Conservation (phyloP, 768 basidiomycete species). For the Pisolithus orientalis region DNA sequence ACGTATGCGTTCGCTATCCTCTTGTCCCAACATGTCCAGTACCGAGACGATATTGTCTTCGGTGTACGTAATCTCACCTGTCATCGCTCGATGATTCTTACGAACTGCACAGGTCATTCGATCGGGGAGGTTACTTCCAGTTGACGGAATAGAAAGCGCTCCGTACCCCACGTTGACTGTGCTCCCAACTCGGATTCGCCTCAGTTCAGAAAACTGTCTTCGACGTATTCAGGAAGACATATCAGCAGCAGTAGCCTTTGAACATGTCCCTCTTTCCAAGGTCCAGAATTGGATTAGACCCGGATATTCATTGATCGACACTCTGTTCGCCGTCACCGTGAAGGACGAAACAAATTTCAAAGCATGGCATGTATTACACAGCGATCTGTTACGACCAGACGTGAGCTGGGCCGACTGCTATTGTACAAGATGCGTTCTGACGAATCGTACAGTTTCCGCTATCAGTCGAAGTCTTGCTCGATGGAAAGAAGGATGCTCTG, state of each 20-base stretch:
- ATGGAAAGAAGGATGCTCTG: conserved; percentile 12
- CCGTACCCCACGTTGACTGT: conserved; percentile 23
- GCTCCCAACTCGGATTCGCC: conserved; percentile 22
- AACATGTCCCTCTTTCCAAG: conserved; percentile 24
- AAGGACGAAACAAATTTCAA: conserved; percentile 16
- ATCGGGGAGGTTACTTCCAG: conserved; percentile 23
- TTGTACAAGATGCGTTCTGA: not conserved
- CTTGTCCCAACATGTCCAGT: conserved; percentile 17
- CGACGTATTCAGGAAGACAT: conserved; percentile 22
- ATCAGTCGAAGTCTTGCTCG: conserved; percentile 21
- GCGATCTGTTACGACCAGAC: conserved; percentile 27
- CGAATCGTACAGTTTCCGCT: conserved; percentile 13
- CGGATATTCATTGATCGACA: conserved; percentile 20
- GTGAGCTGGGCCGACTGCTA: conserved; percentile 11
- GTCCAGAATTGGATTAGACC: conserved; percentile 27
- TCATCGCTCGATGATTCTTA: not conserved
- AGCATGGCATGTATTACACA: conserved; percentile 20
- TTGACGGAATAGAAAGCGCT: conserved; percentile 17
- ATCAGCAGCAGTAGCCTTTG: conserved; percentile 21
- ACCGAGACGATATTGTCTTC: conserved; percentile 23
- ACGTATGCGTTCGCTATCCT: conserved; percentile 24
- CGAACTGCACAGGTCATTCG: conserved; percentile 21
- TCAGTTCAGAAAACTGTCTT: conserved; percentile 10
- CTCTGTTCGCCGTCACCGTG: conserved; percentile 25
- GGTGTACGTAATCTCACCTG: conserved; percentile 19